Evolutionary conservation across 768 basidiomycete species (phyloP).

Genomic region (Leccinum subtestaceum): DNA sequence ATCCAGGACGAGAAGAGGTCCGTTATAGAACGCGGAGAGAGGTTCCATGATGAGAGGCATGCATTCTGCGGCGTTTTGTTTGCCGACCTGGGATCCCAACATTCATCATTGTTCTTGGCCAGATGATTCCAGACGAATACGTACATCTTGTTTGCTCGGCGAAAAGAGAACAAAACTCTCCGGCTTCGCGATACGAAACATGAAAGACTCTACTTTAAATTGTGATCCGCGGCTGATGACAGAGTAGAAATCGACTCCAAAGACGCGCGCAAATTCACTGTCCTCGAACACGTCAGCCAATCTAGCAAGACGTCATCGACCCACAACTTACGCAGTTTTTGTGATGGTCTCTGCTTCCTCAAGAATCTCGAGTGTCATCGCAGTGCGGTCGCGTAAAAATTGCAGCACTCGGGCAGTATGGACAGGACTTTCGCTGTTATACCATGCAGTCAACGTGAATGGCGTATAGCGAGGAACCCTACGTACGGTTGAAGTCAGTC

Average conservation of each 20-base stretch:
- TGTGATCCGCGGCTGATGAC: constrained; percentile 94
- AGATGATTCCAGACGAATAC: background rate
- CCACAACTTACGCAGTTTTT: constrained; percentile 73
- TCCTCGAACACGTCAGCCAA: background rate
- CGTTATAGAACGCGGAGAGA: constrained; percentile 86
- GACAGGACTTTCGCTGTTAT: constrained; percentile 52
- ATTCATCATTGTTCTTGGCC: background rate
- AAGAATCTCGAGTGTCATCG: constrained; percentile 74
- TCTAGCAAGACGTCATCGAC: background rate
- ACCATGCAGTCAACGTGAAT: constrained; percentile 66
- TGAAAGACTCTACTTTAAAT: constrained; percentile 98
- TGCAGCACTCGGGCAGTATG: constrained; percentile 55
- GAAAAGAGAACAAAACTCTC: constrained; percentile 90
- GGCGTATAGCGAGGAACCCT: constrained; percentile 78
- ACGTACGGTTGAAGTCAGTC: constrained; percentile 6
- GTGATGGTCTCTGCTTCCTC: constrained; percentile 79
- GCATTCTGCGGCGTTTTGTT: constrained; percentile 94
- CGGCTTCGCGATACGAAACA: constrained; percentile 96
- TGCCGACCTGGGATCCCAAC: constrained; percentile 66
- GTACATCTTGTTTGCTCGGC: constrained; percentile 83
- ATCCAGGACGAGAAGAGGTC: constrained; percentile 90
- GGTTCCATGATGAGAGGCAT: constrained; percentile 97
- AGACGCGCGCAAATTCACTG: constrained; percentile 96
- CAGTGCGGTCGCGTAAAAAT: constrained; percentile 64
- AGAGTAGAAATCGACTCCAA: constrained; percentile 95